Evolutionary conservation across 352 stramenopile species (phyloP).

Genomic region (Globisporangium barbulae): DNA sequence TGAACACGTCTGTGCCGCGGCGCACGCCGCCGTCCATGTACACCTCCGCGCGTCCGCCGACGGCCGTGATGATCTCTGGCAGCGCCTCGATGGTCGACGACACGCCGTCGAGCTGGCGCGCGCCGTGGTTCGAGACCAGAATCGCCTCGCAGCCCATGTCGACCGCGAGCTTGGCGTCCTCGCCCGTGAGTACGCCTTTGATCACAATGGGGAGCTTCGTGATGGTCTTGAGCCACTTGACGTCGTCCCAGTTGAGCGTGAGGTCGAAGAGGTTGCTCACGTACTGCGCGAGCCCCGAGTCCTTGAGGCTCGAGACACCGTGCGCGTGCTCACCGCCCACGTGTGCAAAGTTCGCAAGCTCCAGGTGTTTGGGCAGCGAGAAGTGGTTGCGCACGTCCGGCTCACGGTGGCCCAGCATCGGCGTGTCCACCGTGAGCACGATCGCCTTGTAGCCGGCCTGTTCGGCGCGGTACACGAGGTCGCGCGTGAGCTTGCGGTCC

Average conservation of each 20-base stretch:
- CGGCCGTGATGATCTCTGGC: slow-evolving; percentile 85
- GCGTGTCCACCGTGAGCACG: slow-evolving; percentile 95
- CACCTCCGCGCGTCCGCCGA: slow-evolving; percentile 83
- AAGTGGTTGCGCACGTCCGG: slow-evolving; percentile 94
- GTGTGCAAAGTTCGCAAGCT: slow-evolving; percentile 36
- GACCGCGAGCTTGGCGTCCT: slow-evolving; percentile 90
- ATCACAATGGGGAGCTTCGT: slow-evolving; percentile 90
- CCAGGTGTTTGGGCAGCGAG: slow-evolving; percentile 72
- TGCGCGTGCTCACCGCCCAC: slow-evolving; percentile 62
- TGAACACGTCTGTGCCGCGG: slow-evolving; percentile 95
- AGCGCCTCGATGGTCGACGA: slow-evolving; percentile 91
- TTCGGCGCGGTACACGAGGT: slow-evolving; percentile 88
- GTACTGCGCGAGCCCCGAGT: slow-evolving; percentile 52
- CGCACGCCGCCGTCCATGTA: slow-evolving; percentile 94
- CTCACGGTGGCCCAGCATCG: slow-evolving; percentile 94
- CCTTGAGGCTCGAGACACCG: slow-evolving; percentile 46
- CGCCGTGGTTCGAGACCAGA: slow-evolving; percentile 94
- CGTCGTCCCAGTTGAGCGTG: slow-evolving; percentile 92
- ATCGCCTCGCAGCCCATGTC: slow-evolving; percentile 90
- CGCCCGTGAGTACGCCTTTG: slow-evolving; percentile 92
- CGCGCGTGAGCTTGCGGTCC: slow-evolving; percentile 86
- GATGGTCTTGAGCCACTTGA: slow-evolving; percentile 91
- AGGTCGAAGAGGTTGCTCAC: slow-evolving; percentile 89
- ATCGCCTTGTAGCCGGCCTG: slow-evolving; percentile 95
- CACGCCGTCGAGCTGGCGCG: slow-evolving; percentile 89